Base-by-base conservation (phyloP, 192 early-diverging fungal genomes). In the Coemansia sp. region DNA sequence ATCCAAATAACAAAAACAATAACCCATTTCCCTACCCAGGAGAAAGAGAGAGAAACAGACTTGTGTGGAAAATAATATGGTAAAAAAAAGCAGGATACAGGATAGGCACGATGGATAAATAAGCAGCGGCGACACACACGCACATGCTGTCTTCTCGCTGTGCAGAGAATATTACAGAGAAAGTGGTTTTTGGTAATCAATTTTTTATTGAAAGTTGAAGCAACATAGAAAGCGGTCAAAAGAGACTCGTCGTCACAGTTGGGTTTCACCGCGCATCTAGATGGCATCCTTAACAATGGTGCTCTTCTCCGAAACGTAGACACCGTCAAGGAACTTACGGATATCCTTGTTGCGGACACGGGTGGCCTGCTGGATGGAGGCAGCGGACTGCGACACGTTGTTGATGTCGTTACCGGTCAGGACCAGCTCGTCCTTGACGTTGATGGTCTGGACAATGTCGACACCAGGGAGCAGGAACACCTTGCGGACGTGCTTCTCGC, bases 341-440 rank as follows among this genome's bases (percentile, higher is more conserved):
- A 98, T 98, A 95, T 98, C 95, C 90, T 98, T 98, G 85, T 94
- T 94, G 79, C 87, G 90, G 76, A 93, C 94, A 40, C 82, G 78
- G 63, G 83, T 86, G 60, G 91, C 83, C 79, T 96, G 94, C 78
- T 96, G 92, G 79, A 98, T 98, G 63, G 83, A 79, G 41, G 95
- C 95, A 74, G 95, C 90, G 53, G 90, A 92, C 80, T 96, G 91
- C 34, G 94, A 96, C 38, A 98, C 95, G 78, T 80, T 82, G 50
- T 92, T 85, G 45, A 98, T 72, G 77, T 95, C 91, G 87, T 96
- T 96, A 50, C 95, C 95, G 43, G 81, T 80, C 40, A 98, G 72
- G 59, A 87, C 77, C 58, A 98, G 80, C 84, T 98, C 95, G 74
- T 98, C 95, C 87, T 98, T 98, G 60, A 85, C 81, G 64, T 58